Evolutionary conservation across 768 basidiomycete species (phyloP).

Genomic region (Imleria badia): DNA sequence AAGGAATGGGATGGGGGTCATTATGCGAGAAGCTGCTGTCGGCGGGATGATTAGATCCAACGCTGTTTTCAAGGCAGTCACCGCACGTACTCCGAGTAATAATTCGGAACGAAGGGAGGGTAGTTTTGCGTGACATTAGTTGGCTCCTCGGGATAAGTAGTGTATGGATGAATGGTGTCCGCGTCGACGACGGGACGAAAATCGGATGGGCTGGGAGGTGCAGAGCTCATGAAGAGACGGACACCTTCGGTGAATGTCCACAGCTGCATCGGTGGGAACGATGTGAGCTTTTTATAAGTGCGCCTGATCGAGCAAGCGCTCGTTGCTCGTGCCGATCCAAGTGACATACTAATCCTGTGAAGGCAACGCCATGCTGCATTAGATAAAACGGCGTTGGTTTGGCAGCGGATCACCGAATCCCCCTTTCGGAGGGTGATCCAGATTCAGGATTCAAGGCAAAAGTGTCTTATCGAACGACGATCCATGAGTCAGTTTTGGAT

Average conservation of each 20-base stretch:
- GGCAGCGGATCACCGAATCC: not conserved
- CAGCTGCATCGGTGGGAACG: not conserved
- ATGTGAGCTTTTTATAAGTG: not conserved
- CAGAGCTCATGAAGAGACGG: not conserved
- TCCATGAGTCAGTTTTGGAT: not conserved
- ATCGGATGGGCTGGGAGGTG: not conserved
- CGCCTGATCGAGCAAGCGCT: not conserved
- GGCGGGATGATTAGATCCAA: not conserved
- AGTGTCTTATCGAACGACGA: too few relatives aligned
- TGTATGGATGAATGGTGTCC: not conserved
- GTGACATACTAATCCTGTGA: not conserved
- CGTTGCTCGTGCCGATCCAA: not conserved
- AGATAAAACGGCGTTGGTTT: not conserved
- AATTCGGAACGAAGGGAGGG: not conserved
- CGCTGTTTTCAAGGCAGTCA: not conserved
- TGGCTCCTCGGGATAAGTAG: not conserved
- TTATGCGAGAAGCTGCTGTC: not conserved
- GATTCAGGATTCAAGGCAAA: not conserved
- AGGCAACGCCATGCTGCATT: not conserved
- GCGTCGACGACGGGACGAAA: not conserved
- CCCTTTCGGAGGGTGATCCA: too few relatives aligned
- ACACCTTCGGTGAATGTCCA: not conserved
- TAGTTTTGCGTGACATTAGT: not conserved
- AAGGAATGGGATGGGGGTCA: not conserved
- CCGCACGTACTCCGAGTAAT: constrained; percentile 1